Evolutionary conservation across 2,329 filamentous ascomycete species (phyloP), one percentile per base, ranked within the genome.

Genomic region (Fusarium coicis): DNA sequence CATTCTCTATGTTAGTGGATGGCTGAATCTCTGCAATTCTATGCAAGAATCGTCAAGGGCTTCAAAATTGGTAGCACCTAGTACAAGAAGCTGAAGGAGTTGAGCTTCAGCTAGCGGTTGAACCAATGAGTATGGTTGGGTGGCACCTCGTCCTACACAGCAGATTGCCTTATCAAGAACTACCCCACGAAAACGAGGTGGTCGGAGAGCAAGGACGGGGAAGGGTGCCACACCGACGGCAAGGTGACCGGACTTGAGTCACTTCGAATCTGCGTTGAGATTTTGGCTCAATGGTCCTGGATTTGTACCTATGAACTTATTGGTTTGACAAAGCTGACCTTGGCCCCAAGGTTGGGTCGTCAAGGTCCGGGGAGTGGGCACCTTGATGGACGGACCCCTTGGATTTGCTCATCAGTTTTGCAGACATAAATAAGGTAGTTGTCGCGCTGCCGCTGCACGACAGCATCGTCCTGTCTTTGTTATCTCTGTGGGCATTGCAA

Each of bases 301-400:
- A 58, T 65, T 36, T 58, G 40, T 28, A 56, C 60, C 40, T 19
- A 37, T 19, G 36, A 28, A 56, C 23, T 44, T 56, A 52, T 61
- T 74, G 74, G 61, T 68, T 77, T 63, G 64, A 66, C 61, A 73
- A 66, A 42, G 66, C 65, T 63, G 53, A 68, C 34, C 44, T 36
- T 74, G 55, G 53, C 19, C 19, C 44, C 26, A 30, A 28, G 64
- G 39, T 54, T 62, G 58, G 70, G 56, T 50, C 43, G 60, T 66
- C 68, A 71, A 74, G 73, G 66, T 68, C 70, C 52, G 53, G 73
- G 66, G 59, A 66, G 60, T 62, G 61, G 60, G 64, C 63, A 77
- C 76, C 76, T 76, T 77, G 76, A 77, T 78, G 76, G 76, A 53
- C 63, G 63, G 63, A 62, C 54, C 46, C 60, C 67, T 61, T 54